phyloP scores from a whole-genome alignment of 1,284 basidiomycete species.

The Moniliophthora roreri region DNA sequence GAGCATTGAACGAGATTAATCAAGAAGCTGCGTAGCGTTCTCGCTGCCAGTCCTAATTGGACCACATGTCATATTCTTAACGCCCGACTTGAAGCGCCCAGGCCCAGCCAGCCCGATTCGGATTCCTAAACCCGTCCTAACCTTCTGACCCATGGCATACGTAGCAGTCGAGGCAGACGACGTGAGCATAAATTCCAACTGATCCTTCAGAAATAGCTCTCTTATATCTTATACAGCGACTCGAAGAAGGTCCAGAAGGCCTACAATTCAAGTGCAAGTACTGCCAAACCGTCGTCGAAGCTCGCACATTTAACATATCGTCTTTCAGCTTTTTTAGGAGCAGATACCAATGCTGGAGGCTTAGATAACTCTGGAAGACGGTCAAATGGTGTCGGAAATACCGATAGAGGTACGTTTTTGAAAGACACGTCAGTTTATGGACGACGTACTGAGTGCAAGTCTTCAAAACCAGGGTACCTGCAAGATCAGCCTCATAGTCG shows the following conservation, averaged over 20 bases:
- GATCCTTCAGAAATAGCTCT: not conserved
- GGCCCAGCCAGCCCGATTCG: too few species aligned
- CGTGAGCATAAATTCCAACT: slow-evolving; percentile 22
- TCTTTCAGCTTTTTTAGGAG: slow-evolving; percentile 50
- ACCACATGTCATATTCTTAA: too few species aligned
- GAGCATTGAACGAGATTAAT: too few species aligned
- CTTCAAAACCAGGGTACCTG: too few species aligned
- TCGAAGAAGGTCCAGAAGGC: slow-evolving; percentile 64
- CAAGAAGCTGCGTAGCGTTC: too few species aligned
- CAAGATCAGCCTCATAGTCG: slow-evolving; percentile 38
- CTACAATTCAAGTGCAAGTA: slow-evolving; percentile 60
- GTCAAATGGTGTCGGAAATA: slow-evolving; percentile 39
- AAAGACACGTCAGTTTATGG: not conserved
- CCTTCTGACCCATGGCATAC: slow-evolving; percentile 43
- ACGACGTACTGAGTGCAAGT: slow-evolving; percentile 3
- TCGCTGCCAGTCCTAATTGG: too few species aligned
- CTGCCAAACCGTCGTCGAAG: not conserved
- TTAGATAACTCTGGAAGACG: slow-evolving; percentile 8
- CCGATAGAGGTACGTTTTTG: slow-evolving; percentile 47
- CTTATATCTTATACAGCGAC: slow-evolving; percentile 30
- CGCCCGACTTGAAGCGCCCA: too few species aligned
- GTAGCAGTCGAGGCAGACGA: slow-evolving; percentile 60
- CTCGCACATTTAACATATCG: not conserved
- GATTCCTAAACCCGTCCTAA: too few species aligned
- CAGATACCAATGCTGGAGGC: slow-evolving; percentile 28